These are phyloP conservation scores for Chalciporus sphaerocephalus DNA, from an alignment of 768 basidiomycete genomes.

Conservation along the genomic window DNA sequence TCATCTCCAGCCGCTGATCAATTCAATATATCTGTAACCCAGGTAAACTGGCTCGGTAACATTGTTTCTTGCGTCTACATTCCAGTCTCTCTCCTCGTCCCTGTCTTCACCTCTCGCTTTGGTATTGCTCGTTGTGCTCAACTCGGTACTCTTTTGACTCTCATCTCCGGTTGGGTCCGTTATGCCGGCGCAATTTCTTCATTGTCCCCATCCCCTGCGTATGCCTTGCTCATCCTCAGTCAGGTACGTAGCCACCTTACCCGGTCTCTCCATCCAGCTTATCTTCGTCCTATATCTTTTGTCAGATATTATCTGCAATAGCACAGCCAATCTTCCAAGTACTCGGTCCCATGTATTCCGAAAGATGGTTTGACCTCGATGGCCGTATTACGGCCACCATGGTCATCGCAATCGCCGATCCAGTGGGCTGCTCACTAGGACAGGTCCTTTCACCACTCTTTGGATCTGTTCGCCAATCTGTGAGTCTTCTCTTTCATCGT, in stretches of 20 bases:
- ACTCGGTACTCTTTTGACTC: slow-evolving; percentile 47
- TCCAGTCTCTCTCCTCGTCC: slow-evolving; percentile 56
- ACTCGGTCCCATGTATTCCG: slow-evolving; percentile 75
- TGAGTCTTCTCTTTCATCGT: slow-evolving; percentile 31
- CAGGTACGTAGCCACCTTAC: slow-evolving; percentile 43
- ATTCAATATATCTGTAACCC: slow-evolving; percentile 62
- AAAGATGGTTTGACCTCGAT: slow-evolving; percentile 76
- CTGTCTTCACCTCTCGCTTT: slow-evolving; percentile 51
- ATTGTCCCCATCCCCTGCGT: slow-evolving; percentile 49
- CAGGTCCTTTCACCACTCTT: slow-evolving; percentile 68
- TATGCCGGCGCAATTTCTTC: slow-evolving; percentile 63
- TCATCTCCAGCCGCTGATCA: slow-evolving; percentile 48
- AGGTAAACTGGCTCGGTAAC: slow-evolving; percentile 82
- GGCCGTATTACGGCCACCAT: slow-evolving; percentile 78
- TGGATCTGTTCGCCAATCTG: slow-evolving; percentile 52
- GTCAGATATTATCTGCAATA: slow-evolving; percentile 56
- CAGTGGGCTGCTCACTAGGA: slow-evolving; percentile 67
- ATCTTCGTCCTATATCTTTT: neutral
- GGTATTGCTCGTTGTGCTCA: slow-evolving; percentile 62
- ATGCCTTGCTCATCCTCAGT: slow-evolving; percentile 63
- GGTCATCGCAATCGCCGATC: slow-evolving; percentile 57
- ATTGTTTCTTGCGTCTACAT: slow-evolving; percentile 59
- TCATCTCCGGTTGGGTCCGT: slow-evolving; percentile 72
- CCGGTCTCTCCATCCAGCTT: neutral
- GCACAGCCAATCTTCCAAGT: slow-evolving; percentile 75